These are phyloP conservation scores for Stephanodiscus triporus DNA, from an alignment of 108 stramenopile species.

Conservation along the genomic window DNA sequence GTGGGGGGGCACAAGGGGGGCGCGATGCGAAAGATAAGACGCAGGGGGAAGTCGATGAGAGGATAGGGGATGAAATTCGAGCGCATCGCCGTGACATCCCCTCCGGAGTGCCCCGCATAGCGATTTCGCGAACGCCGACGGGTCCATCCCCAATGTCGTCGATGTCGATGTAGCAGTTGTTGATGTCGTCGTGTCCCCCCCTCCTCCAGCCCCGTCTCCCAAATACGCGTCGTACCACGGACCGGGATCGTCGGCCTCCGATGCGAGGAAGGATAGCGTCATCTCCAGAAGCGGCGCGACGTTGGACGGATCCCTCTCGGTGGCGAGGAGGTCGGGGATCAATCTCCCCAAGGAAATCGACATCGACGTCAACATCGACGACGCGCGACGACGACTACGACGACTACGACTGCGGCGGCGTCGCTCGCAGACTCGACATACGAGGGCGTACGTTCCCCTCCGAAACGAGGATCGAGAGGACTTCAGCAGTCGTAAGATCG, in stretches of 20 bases:
- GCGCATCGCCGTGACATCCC: constrained; percentile 70
- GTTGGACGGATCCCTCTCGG: constrained; percentile 74
- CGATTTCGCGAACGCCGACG: constrained; percentile 47
- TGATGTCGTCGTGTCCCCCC: neutral
- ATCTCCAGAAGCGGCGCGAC: constrained; percentile 64
- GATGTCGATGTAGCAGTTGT: constrained; percentile 1
- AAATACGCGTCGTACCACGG: neutral
- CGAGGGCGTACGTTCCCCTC: constrained; percentile 56
- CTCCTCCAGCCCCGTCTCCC: neutral
- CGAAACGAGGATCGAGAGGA: constrained; percentile 61
- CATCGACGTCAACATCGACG: constrained; percentile 11
- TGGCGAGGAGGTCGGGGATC: constrained; percentile 56
- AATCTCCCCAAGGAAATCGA: constrained; percentile 44
- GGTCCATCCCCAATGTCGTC: constrained; percentile 36
- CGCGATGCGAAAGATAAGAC: neutral
- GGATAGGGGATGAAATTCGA: too few species aligned
- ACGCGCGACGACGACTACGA: too few species aligned
- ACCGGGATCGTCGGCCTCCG: neutral
- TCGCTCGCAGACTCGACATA: constrained; percentile 48
- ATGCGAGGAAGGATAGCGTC: constrained; percentile 54
- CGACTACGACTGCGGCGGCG: constrained; percentile 9
- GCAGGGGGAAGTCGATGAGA: too few species aligned
- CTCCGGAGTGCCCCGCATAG: constrained; percentile 66
- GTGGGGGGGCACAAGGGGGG: too few species aligned
- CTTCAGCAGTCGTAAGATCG: constrained; percentile 51